Base-by-base conservation (phyloP, 768 basidiomycete species). In the Scleroderma bovista region DNA sequence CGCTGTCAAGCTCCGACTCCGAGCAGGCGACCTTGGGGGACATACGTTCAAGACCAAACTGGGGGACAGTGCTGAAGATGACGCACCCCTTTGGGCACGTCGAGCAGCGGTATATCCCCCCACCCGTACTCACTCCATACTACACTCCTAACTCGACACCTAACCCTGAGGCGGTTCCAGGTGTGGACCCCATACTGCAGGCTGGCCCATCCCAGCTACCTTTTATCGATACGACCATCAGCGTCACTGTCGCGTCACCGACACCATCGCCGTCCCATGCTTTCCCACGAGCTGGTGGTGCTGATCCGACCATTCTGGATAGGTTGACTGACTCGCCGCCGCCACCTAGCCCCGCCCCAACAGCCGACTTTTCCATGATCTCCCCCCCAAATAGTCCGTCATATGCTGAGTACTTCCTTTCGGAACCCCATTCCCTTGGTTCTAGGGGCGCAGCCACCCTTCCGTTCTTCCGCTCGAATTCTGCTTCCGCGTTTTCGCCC, bases 291-390 rank as follows among this genome's bases (percentile, higher is more conserved):
- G 65, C 31, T 58, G 62, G 24, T 46, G 56, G 12, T 50, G 57
- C 50, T 62, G 57, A 52, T 58, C 58, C 51, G 72, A 3, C 16
- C 47, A 34, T 52, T 55, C 23, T 54, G 46, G 44, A 43, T 45
- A 36, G 22, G 13, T 33, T 23, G 29, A 40, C 47, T 17, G 15
- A n/a, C 7, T 51, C 50, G 29, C 44, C 62, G 13, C 68, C 74
- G 33, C 72, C 76, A 5, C 63, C 73, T 20, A 78, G 77, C 16
- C 77, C 76, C 16, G 51, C 74, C 0, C 70, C 65, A 13, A 75
- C 71, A 23, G 69, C 72, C 16, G 76, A 77, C 50, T 77, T 71
- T 46, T 77, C 75, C 29, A 66, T 77, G 47, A 67, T 77, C 44
- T 72, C 68, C 19, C 72, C 71, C 48, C 74, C 72, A 16, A 69